These are phyloP conservation scores for Nothophoma quercina DNA, from an alignment of 2,329 filamentous ascomycete species.

Conservation along the genomic window DNA sequence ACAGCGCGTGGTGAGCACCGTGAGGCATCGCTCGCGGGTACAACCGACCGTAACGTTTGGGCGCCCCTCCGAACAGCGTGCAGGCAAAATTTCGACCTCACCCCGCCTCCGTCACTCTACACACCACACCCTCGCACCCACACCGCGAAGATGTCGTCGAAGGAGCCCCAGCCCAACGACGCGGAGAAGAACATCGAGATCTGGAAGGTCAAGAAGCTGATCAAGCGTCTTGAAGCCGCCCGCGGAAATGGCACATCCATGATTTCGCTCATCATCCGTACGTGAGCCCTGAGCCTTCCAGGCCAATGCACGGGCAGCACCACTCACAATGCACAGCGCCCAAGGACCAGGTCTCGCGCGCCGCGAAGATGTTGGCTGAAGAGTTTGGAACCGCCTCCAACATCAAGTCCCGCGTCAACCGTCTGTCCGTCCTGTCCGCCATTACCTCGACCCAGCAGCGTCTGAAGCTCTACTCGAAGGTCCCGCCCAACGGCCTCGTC, in stretches of 20 bases:
- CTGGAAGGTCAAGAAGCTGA: constrained; percentile 99
- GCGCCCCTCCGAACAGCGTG: constrained; percentile 8
- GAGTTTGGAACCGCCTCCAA: constrained; percentile 99
- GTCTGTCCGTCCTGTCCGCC: constrained; percentile 95
- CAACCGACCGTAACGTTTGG: constrained; percentile 1
- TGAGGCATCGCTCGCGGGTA: constrained; percentile 3
- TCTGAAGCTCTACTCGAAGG: constrained; percentile 98
- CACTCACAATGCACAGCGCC: constrained; percentile 68
- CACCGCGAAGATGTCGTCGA: constrained; percentile 47
- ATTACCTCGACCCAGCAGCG: constrained; percentile 99
- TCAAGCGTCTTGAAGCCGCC: constrained; percentile 96
- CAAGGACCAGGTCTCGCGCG: constrained; percentile 96
- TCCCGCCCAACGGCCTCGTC: constrained; percentile 95
- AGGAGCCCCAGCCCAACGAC: constrained; percentile 74
- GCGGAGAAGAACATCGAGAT: constrained; percentile 96
- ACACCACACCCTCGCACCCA: constrained; percentile 17
- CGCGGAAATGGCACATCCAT: constrained; percentile 99
- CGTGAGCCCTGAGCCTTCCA: constrained; percentile 47
- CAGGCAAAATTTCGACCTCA: constrained; percentile 17
- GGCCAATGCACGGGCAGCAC: constrained; percentile 7
- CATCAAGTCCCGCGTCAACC: constrained; percentile 99
- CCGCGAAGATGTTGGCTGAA: constrained; percentile 99
- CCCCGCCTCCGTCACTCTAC: constrained; percentile 25
- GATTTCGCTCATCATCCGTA: constrained; percentile 99
- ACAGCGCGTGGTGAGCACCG: constrained; percentile 1